Base-by-base conservation (phyloP, 1,139 yeast species). In the Pichia norvegensis region DNA sequence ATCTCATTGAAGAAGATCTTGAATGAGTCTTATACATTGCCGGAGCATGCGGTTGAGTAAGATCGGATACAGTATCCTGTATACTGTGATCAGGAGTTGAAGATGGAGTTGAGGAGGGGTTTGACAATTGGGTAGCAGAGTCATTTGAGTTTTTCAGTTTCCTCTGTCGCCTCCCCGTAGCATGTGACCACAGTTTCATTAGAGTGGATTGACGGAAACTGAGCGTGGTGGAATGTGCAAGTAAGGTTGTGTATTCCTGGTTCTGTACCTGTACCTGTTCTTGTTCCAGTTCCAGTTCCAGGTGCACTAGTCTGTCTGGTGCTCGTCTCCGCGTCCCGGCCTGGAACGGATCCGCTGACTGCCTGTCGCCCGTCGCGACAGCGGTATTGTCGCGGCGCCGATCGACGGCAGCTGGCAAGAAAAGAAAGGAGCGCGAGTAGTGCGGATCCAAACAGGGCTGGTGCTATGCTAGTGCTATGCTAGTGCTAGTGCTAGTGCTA, bases 21-120 rank as follows among this genome's bases (percentile, higher is more conserved):
- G 50, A 49, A 35, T 45, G 52, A 4, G 44, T 2, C n/a, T 36
- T 36, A 25, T 36, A 19, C 39, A 22, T 25, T 36, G 39, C 39
- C 10, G 39, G 39, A 36, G 39, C 37, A 19, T 19, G 22, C 20
- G 37, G 37, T n/a, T 31, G 35, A 8, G 20, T 17, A 16, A 31
- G 20, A 16, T 31, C 35, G 13, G 35, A 16, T 3, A 17, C 35
- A n/a, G 13, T 11, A 8, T 16, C 19, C 4, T 17, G 20, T 7
- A 31, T 17, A 31, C 10, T 16, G 9, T 31, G 35, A 31, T 16
- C 35, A 31, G 20, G 35, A 31, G 35, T 31, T 3, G 35, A 31
- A 11, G 31, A 27, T 13, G 21, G 36, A 6, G 36, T 8, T 33
- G 35, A 31, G 11, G 31, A 27, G 7, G 21, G 36, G 19, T 19